Conservation (phyloP, 306 rosid species). For the Nissolia schottii region DNA sequence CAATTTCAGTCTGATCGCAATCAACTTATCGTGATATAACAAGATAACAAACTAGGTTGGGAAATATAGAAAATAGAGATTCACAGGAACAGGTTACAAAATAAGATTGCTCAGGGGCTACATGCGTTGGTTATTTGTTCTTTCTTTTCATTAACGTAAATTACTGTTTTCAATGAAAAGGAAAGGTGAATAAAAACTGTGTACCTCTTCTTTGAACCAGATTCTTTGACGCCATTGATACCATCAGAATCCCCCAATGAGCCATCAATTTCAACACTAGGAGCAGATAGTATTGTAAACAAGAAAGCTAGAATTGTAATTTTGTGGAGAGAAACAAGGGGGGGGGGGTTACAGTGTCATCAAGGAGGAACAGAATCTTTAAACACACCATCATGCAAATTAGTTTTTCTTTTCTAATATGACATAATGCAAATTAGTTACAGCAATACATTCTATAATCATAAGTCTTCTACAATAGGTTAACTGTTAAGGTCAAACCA, state of each 20-base stretch:
- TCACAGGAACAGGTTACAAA: not conserved
- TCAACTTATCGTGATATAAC: not conserved
- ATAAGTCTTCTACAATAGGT: not conserved
- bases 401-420: not conserved
- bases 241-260: constrained; percentile 73
- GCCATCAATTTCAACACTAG: constrained; percentile 74
- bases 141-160: not conserved
- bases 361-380: not conserved
- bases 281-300: constrained; percentile 22
- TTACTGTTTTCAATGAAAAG: not conserved
- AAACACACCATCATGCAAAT: not conserved
- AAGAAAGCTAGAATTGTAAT: constrained; percentile 20
- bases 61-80: not conserved
- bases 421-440: not conserved
- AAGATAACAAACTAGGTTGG: not conserved
- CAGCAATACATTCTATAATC: not conserved
- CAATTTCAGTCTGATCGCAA: not conserved
- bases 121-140: not conserved
- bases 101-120: constrained; percentile 7
- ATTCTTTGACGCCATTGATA: constrained; percentile 49
- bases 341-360: not conserved
- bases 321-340: no score
- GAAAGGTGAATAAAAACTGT: not conserved
- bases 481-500: not conserved
- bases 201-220: constrained; percentile 91